Conservation (phyloP, 352 stramenopile species). For the Phytopythium montanum region DNA sequence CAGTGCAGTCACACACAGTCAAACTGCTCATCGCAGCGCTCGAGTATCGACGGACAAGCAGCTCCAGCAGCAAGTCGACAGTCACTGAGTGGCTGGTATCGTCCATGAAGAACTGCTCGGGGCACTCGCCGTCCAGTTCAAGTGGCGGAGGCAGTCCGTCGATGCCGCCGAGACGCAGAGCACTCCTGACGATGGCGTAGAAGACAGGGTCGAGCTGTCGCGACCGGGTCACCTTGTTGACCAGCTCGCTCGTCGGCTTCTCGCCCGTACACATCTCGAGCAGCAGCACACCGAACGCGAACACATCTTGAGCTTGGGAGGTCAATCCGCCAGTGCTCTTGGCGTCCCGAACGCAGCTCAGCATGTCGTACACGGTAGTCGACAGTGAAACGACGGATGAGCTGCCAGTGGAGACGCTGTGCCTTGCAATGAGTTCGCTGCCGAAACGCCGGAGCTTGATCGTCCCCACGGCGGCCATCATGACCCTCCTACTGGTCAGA, state of each 20-base stretch:
- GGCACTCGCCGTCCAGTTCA: not conserved
- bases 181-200: constrained; percentile 26
- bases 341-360: not conserved
- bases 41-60: constrained; percentile 17
- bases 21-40: constrained; percentile 2
- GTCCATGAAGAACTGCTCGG: not conserved
- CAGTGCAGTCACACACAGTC: constrained; percentile 4
- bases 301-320: constrained; percentile 38
- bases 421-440: constrained; percentile 21
- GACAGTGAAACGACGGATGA: not conserved
- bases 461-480: constrained; percentile 29
- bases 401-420: not conserved
- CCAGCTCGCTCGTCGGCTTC: constrained; percentile 50
- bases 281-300: constrained; percentile 63
- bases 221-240: constrained; percentile 41
- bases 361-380: constrained; percentile 2
- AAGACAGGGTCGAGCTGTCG: constrained; percentile 48
- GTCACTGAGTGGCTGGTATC: not conserved
- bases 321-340: constrained; percentile 3
- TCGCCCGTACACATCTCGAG: constrained; percentile 62
- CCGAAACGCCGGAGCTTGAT: constrained; percentile 61
- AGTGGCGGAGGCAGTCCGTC: not conserved
- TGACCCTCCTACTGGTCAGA: constrained; percentile 70
- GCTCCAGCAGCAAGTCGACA: constrained; percentile 14
- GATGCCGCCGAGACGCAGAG: constrained; percentile 12